Evolutionary conservation across 257 asterid species (phyloP), one percentile per base, ranked within the genome.

Genomic region (Ilex asprella): DNA sequence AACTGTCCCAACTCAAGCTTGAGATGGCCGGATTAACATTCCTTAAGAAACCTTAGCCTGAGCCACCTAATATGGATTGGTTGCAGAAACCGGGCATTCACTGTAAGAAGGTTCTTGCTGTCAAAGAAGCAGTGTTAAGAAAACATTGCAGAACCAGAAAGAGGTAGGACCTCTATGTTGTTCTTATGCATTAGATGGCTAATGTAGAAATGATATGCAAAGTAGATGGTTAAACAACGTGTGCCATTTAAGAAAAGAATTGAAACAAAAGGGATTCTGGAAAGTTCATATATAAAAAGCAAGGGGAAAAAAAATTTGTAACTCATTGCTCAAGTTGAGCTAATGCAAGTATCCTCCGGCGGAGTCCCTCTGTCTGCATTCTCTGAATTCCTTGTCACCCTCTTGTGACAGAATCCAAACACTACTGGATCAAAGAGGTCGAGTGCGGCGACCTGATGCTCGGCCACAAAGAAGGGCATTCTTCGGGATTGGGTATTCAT

Each of bases 381-480:
- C 5, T 7, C 29, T 41, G 51, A 50, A 55, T 21, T 14, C 53
- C 50, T 71, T 31, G 86, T 76, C 95, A 88, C 92, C 84, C 96
- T 77, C 67, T 85, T 94, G 87, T 88, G 96, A 85, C 89, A 46
- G 73, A 52, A 69, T 65, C 61, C 32, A 29, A 61, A 6, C 30
- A 31, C 16, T 31, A 16, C 50, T 15, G 30, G 60, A 61, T 80
- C 77, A 88, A 64, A 84, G 65, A 59, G 98, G 95, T 72, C 97
- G 71, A 8, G 95, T 86, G 62, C 61, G 88, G 56, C 55, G 96
- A 11, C 95, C 95, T 31, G 59, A 74, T 14, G 97, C 99, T 61
- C 86, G 80, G 16, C 99, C 99, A 52, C 99, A 91, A 15, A 84
- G 95, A 59, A 84, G 82, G 14, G 91, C 93, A 47, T 83, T 88